A percentile compares a stretch with the other conserved stretches of the same genome.
Evolutionary conservation across 176 grass and related monocot species (phyloP).

Genomic region (Zizania latifolia): DNA sequence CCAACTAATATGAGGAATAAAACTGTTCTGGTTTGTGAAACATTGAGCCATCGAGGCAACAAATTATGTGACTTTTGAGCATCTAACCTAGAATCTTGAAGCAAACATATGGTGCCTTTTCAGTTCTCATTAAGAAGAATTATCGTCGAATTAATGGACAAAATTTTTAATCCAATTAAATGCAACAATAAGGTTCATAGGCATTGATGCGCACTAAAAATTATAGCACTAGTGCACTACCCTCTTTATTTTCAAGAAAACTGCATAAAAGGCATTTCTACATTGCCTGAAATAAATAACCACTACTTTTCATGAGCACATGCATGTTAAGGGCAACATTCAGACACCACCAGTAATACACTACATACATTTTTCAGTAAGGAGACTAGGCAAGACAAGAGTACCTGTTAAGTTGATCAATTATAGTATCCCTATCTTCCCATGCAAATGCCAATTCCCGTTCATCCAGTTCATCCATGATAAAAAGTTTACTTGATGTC

Average conservation of each 20-base stretch:
- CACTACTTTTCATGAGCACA: neutral
- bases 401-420: conserved; percentile 47
- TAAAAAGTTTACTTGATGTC: conserved; percentile 47
- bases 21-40: neutral
- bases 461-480: conserved; percentile 53
- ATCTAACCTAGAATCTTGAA: neutral
- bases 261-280: neutral
- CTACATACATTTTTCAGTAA: neutral
- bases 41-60: neutral
- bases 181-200: neutral
- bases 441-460: conserved; percentile 50
- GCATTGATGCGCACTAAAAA: conserved; percentile 5
- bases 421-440: conserved; percentile 50
- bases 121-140: neutral
- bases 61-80: neutral
- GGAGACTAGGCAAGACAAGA: neutral
- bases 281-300: neutral
- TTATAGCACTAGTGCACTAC: neutral
- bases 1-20: neutral
- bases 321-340: neutral
- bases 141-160: neutral
- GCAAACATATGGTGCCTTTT: neutral
- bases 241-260: neutral
- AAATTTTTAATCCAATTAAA: neutral
- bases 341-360: neutral